Evolutionary conservation across 1,139 yeast genomes (phyloP), one percentile per base, ranked within the genome.

Genomic region (Candida neerlandica): DNA sequence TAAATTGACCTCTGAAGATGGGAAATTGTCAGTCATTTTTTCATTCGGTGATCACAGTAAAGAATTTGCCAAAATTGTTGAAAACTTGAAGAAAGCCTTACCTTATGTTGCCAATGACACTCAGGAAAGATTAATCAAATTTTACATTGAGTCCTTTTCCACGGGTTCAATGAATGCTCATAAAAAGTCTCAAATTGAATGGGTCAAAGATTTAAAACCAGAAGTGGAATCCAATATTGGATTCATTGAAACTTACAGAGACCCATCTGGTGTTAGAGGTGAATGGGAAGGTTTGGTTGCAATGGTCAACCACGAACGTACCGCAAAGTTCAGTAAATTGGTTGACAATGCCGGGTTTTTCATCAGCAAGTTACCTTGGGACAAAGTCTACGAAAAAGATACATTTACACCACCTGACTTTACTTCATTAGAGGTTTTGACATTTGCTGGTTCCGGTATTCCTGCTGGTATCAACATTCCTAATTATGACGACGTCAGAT

Each of bases 391-490:
- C 64, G 97, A 90, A 66, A 90, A 90, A 68, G 95, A 88, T 61
- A 78, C 66, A n/a, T 90, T 90, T 66, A 85, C 89, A 43, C 94
- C 96, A 30, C 97, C 97, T 30, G 96, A 90, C 66, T 90, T 90
- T 67, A 88, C 96, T 1, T 88, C 96, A 1, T 76, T 90, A 60
- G 97, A 90, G 68, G 96, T 90, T 2, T 74, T 90, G 63, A 87
- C 96, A 0, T 89, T 89, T 75, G 89, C 96, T 1, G 94, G 95
- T 3, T 82, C 92, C 33, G 96, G 96, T 47, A 81, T 88, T 51
- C 97, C 97, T 19, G 96, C 96, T 0, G 97, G 97, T 50, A 90
- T 90, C 65, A 90, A 90, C 63, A 87, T 90, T 58, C 97, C 97
- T 52, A 90, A 90, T 68, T 90, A 90, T 67, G 96, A 89, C 65